Percentiles rank a stretch among this genome's conserved stretches.
Evolutionary conservation across 768 basidiomycete genomes (phyloP).

Genomic region (Pleurotus ostreatus): DNA sequence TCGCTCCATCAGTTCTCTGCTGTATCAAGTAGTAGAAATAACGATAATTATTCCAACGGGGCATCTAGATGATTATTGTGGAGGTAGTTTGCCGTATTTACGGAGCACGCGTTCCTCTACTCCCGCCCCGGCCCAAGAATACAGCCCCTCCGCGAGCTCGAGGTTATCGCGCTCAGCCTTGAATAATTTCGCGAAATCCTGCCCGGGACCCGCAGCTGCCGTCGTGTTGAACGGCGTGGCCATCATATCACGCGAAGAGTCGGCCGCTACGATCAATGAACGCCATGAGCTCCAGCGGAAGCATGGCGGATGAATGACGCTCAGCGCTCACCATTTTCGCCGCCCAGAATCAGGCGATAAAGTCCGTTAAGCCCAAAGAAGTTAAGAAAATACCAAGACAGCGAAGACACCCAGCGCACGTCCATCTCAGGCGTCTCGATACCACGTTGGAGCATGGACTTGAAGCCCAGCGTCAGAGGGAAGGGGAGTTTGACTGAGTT

Average conservation of each 20-base stretch:
- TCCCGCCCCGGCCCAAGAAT: conserved; percentile 78
- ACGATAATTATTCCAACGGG: too few relatives aligned
- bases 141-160: conserved; percentile 83
- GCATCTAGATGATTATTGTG: conserved; percentile 11
- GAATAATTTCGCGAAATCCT: conserved; percentile 88
- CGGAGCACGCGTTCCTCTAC: conserved; percentile 75
- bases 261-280: conserved; percentile 56
- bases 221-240: conserved; percentile 62
- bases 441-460: conserved; percentile 95
- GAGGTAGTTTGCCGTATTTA: conserved; percentile 65
- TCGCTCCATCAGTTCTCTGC: too few relatives aligned
- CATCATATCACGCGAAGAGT: conserved; percentile 72
- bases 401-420: conserved; percentile 97
- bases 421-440: conserved; percentile 96
- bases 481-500: conserved; percentile 89
- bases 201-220: conserved; percentile 53
- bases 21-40: too few relatives aligned
- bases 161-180: conserved; percentile 91
- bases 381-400: conserved; percentile 99
- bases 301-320: conserved; percentile 5
- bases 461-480: conserved; percentile 94
- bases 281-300: background rate
- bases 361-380: conserved; percentile 96
- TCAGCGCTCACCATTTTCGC: conserved; percentile 70
- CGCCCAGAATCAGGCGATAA: conserved; percentile 89